Base-by-base conservation (phyloP, 805 yeast species). In the Pichia membranifaciens region DNA sequence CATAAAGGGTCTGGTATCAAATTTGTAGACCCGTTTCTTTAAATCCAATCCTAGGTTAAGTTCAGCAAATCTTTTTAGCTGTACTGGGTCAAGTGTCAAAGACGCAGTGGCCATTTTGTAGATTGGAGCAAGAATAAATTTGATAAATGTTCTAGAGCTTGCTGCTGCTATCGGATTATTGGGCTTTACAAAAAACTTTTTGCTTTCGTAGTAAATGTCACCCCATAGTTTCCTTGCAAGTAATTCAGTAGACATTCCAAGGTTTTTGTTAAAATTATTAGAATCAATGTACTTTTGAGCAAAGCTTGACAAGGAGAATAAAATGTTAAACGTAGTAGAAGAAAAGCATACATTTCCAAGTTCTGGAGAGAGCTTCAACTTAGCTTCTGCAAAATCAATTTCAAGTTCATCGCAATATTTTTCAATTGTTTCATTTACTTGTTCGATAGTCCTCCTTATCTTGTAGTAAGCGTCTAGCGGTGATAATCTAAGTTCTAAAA, bases 141-240 rank as follows among this genome's bases (percentile, higher is more conserved):
- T 69, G 5, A 75, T 73, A 61, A 91, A 85, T 1, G 87, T 61
- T 45, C 78, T 58, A 35, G 49, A 35, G 2, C 29, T 31, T 36
- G 55, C 67, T 38, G 42, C 51, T 29, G 44, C 51, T 31, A 49
- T 62, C 58, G 25, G 54, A 44, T 50, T 60, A 41, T 38, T 47
- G 45, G 65, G 67, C 41, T 53, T 55, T 0, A 60, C 60, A 0
- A 72, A 58, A 54, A 88, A 82, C 45, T 67, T 73, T 9, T 76
- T 72, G 1, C 66, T 55, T 43, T 78, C 64, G 58, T 68, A 87
- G 54, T 72, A 81, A 6, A 79, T 58, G 51, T 84, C 82, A 0
- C 96, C 96, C 96, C 97, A 90, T 18, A 89, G 67, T 47, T 79
- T 69, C 38, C 61, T 58, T 0, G 78, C 67, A 59, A 89, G 78